Evolutionary conservation across 129 eudicot species (phyloP), one percentile per base, ranked within the genome.

Genomic region (Dittrichia graveolens): DNA sequence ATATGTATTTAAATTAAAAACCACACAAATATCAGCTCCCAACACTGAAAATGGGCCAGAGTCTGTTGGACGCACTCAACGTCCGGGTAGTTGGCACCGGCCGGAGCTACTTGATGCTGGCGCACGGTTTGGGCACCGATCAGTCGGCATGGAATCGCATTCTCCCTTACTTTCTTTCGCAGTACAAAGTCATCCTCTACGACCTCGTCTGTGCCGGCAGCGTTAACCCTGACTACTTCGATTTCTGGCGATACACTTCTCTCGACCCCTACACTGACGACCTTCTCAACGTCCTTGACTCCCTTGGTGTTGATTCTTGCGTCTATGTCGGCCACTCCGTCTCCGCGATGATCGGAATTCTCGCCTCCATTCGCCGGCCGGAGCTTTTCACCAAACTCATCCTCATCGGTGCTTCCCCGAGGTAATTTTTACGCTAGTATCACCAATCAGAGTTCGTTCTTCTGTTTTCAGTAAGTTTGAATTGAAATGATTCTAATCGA

Each of bases 191-290:
- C 14, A 76, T 94, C 0, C 80, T 94, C 34, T 94, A 78, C 74
- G 99, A 94, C 53, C 85, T 94, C 34, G 99, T 86, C 3, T 94
- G 96, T 61, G 99, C 99, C 55, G 99, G 99, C 39, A 94, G 90
- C 57, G 99, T 94, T 11, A 90, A 90, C 47, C 99, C 99, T 38
- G 96, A 94, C 40, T 83, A 80, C 83, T 94, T 94, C 79, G 97
- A 94, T 65, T 90, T 88, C 75, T 75, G 72, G 4, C 87, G 89
- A 0, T 94, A 94, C 85, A 88, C 85, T 31, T 70, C 86, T 1
- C 97, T 94, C 43, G 94, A 94, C 46, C 76, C 94, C 39, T 94
- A 85, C 61, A 97, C 88, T 8, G 99, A 94, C 62, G 99, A 94
- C 58, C 85, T 94, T 15, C 77, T 94, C 43, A 47, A 71, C 45